Evolutionary conservation across 805 yeast species (phyloP).

Genomic region (Monosporozyma aquatica): DNA sequence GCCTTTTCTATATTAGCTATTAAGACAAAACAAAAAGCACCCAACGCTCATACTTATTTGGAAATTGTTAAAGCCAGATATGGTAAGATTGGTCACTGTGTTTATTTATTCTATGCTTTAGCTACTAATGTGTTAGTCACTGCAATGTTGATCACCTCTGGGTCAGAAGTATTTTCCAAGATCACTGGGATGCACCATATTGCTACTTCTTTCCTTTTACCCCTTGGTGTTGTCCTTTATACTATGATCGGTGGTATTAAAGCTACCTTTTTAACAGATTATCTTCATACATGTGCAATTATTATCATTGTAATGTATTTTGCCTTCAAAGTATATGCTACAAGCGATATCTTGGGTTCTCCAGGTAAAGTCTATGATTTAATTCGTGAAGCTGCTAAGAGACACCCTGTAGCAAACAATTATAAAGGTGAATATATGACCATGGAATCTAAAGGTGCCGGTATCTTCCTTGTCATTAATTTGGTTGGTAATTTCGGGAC

Average conservation of each 20-base stretch:
- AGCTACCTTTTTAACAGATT: conserved; percentile 75
- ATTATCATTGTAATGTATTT: conserved; percentile 71
- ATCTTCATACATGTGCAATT: conserved; percentile 71
- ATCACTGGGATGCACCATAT: conserved; percentile 76
- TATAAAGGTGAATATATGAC: conserved; percentile 83
- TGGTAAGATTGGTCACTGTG: conserved; percentile 64
- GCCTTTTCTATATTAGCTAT: conserved; percentile 81
- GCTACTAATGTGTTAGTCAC: conserved; percentile 86
- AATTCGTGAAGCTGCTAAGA: conserved; percentile 49
- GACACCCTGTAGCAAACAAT: conserved; percentile 66
- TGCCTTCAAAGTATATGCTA: conserved; percentile 70
- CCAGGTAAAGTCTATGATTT: conserved; percentile 74
- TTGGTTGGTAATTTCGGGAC: conserved; percentile 87
- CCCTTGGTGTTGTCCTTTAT: conserved; percentile 68
- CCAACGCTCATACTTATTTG: conserved; percentile 83
- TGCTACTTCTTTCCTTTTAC: conserved; percentile 76
- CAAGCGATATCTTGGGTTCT: conserved; percentile 63
- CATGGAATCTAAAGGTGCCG: conserved; percentile 77
- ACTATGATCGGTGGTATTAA: conserved; percentile 76
- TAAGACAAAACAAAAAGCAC: conserved; percentile 81
- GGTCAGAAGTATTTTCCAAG: conserved; percentile 71
- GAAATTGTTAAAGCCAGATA: conserved; percentile 78
- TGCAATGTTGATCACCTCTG: conserved; percentile 87
- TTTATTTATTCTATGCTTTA: conserved; percentile 68
- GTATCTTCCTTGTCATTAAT: conserved; percentile 81